Evolutionary conservation across 78 protist species (phyloP).

Genomic region (Speleostelium caveatum): DNA sequence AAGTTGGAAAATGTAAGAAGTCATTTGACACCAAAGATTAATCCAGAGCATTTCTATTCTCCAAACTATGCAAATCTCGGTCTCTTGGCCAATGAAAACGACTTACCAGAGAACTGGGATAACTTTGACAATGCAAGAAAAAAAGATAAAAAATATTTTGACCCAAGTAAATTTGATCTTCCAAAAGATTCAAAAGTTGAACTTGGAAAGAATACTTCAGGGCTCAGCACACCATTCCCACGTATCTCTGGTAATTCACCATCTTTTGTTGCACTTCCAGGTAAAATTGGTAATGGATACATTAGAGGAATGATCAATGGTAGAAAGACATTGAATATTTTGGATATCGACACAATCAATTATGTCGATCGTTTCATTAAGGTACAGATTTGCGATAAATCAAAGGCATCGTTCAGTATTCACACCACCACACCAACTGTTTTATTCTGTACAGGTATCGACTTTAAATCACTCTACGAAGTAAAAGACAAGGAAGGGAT

Average conservation of each 20-base stretch:
- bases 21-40: neutral
- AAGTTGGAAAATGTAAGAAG: neutral
- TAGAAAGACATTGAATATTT: slow-evolving; percentile 20
- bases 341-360: slow-evolving; percentile 8
- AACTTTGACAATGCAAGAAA: neutral
- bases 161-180: neutral
- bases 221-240: slow-evolving; percentile 63
- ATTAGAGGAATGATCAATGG: slow-evolving; percentile 50
- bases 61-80: slow-evolving; percentile 53
- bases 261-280: slow-evolving; percentile 34
- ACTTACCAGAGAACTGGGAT: slow-evolving; percentile 53
- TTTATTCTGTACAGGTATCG: slow-evolving; percentile 42
- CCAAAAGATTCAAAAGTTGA: slow-evolving; percentile 12
- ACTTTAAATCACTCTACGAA: slow-evolving; percentile 34
- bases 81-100: slow-evolving; percentile 16
- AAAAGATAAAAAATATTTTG: neutral
- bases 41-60: neutral
- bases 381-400: slow-evolving; percentile 5
- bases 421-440: slow-evolving; percentile 70
- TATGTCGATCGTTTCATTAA: slow-evolving; percentile 24
- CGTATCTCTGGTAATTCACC: slow-evolving; percentile 51
- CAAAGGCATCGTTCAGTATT: neutral
- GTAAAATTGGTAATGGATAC: slow-evolving; percentile 14
- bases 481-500: neutral
- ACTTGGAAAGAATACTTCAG: slow-evolving; percentile 8